Conservation (phyloP, 352 stramenopile genomes). For the Phytophthora aleatoria region DNA sequence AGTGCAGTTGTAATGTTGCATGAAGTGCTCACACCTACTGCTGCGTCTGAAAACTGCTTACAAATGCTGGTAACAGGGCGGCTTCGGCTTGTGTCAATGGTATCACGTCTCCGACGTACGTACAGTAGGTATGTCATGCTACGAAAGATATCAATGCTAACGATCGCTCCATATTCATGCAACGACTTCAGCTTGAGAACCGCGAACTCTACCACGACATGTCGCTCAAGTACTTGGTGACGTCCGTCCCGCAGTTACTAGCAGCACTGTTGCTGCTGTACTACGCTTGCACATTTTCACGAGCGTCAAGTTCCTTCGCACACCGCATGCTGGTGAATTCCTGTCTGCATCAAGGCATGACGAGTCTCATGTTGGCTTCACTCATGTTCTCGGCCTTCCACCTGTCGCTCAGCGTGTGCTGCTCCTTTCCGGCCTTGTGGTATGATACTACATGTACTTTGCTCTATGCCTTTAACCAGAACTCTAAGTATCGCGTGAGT, state of each 20-base stretch:
- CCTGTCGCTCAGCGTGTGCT: constrained; percentile 55
- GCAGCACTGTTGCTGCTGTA: constrained; percentile 56
- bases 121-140: background rate
- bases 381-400: constrained; percentile 56
- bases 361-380: constrained; percentile 42
- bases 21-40: background rate
- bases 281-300: constrained; percentile 66
- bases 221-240: constrained; percentile 64
- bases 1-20: constrained; percentile 26
- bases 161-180: background rate
- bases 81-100: constrained; percentile 56
- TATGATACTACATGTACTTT: constrained; percentile 12
- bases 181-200: constrained; percentile 34
- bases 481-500: constrained; percentile 4
- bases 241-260: constrained; percentile 49
- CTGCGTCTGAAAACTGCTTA: background rate
- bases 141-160: background rate
- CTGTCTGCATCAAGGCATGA: constrained; percentile 54
- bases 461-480: background rate
- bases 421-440: constrained; percentile 55
- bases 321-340: constrained; percentile 63
- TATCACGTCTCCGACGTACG: constrained; percentile 55
- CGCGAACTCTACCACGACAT: constrained; percentile 44
- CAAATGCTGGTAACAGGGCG: constrained; percentile 21
- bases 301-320: constrained; percentile 41